Evolutionary conservation across 2,329 filamentous ascomycete genomes (phyloP).

Genomic region (Ceratocystis eucalypticola): DNA sequence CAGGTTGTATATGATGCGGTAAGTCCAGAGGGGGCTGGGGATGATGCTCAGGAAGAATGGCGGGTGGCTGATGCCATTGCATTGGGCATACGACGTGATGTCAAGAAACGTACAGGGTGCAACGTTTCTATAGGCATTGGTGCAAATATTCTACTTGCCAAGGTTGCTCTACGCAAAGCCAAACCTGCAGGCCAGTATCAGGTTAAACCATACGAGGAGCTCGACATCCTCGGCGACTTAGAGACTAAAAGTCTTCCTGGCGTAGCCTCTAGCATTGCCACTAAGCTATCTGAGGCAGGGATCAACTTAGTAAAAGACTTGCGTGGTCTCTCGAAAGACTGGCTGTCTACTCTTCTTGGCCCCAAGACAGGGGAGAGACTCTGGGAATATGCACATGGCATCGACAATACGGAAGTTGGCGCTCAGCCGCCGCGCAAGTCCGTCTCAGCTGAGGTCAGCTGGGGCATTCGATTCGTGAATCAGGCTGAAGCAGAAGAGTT

Average conservation of each 20-base stretch:
- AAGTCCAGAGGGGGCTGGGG: constrained; percentile 45
- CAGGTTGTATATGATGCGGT: constrained; percentile 50
- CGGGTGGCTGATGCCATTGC: constrained; percentile 59
- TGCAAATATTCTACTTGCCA: constrained; percentile 78
- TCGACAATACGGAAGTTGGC: constrained; percentile 75
- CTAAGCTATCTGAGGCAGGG: constrained; percentile 77
- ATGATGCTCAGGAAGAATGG: constrained; percentile 48
- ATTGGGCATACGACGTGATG: constrained; percentile 47
- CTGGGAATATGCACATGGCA: constrained; percentile 78
- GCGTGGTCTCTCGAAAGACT: constrained; percentile 61
- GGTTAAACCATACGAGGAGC: constrained; percentile 64
- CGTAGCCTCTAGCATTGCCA: constrained; percentile 78
- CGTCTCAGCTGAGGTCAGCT: constrained; percentile 93
- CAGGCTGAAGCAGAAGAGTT: constrained; percentile 93
- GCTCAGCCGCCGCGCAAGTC: constrained; percentile 80
- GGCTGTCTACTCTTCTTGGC: constrained; percentile 57
- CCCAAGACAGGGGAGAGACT: constrained; percentile 88
- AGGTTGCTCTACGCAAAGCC: constrained; percentile 76
- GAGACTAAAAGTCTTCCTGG: constrained; percentile 74
- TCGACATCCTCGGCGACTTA: constrained; percentile 63
- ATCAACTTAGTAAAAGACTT: constrained; percentile 75
- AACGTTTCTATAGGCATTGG: constrained; percentile 89
- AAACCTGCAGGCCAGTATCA: constrained; percentile 92
- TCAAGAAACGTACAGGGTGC: constrained; percentile 67
- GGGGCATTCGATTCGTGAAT: constrained; percentile 89